Base-by-base conservation (phyloP, 257 asterid species). In the Nemophila menziesii region DNA sequence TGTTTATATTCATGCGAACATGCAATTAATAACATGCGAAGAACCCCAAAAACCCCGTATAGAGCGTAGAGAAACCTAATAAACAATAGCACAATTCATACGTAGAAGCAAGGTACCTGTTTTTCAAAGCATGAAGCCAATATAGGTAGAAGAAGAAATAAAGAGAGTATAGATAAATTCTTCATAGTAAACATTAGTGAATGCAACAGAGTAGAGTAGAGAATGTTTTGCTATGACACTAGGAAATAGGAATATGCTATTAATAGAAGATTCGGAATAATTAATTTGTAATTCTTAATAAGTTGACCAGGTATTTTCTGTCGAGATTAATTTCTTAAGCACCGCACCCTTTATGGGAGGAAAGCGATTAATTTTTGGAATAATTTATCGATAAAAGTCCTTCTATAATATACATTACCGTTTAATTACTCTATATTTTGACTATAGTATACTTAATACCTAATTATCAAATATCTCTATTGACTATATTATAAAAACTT, bases 81-180 rank as follows among this genome's bases (percentile, higher is more conserved):
- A n/a, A n/a, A n/a, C n/a, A n/a, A n/a, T n/a, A n/a, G n/a, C n/a
- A n/a, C n/a, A n/a, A n/a, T 13, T 13, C 20, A 9, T 13, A 20
- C 33, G 11, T 0, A 6, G 29, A 17, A 59, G 16, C 14, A 24
- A 24, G 9, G 33, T 16, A 83, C 95, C 86, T 80, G 77, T 63
- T 41, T 73, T 5, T 66, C 62, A 47, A 58, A 22, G 27, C 66
- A 78, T 40, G 79, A 73, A 60, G 56, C 77, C n/a, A 75, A 61
- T 38, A 73, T 20, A 16, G 84, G 80, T 46, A 73, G 63, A 7
- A 80, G 55, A 17, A 74, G 46, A 11, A 67, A 46, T 8, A 29
- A 29, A 7, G 63, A 14, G 49, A 65, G 16, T 37, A 49, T 2
- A 39, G 11, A 43, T 39, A 61, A 55, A 16, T 33, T 69, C 46